A percentile compares a stretch with the other conserved stretches of the same genome.
These are phyloP conservation scores for Boletus subcaerulescens DNA, from an alignment of 768 basidiomycete genomes.

Conservation along the genomic window DNA sequence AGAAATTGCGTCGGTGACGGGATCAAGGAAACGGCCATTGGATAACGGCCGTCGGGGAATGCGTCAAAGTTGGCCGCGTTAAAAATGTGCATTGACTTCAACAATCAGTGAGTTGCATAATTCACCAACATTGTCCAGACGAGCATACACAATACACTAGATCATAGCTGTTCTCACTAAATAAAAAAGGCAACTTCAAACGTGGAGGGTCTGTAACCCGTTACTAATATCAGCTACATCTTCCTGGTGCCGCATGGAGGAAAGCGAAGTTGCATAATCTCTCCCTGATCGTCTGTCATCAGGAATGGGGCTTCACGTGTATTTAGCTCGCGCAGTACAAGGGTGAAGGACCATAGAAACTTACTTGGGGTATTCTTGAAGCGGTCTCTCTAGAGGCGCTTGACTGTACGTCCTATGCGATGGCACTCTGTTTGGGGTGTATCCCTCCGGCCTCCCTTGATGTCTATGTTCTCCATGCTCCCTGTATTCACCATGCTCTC, in stretches of 20 bases:
- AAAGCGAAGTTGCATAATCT: conserved; percentile 16
- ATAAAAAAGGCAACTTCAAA: conserved; percentile 13
- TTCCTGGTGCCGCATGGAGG: conserved; percentile 13
- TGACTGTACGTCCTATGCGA: conserved; percentile 28
- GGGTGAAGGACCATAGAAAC: not conserved
- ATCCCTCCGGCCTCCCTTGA: conserved; percentile 13
- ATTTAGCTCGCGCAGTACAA: conserved; percentile 5
- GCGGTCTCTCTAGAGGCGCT: conserved; percentile 11
- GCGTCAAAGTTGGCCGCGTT: conserved; percentile 8
- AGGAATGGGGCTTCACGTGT: conserved; percentile 13
- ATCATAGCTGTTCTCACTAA: not conserved
- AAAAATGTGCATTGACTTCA: not conserved
- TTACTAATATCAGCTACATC: conserved; percentile 25
- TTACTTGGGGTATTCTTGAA: conserved; percentile 20
- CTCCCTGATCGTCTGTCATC: conserved; percentile 29
- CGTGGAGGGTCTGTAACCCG: conserved; percentile 21
- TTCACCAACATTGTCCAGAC: conserved; percentile 4
- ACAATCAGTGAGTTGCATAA: not conserved
- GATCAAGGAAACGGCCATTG: conserved; percentile 11
- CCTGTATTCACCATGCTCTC: conserved; percentile 1
- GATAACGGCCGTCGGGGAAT: not conserved
- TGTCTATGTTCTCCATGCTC: conserved; percentile 8
- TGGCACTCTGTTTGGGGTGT: conserved; percentile 18
- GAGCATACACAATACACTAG: not conserved
- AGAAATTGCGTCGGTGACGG: conserved; percentile 49